Conservation (phyloP, 2,329 filamentous ascomycete species). For the Colletotrichum sp. region DNA sequence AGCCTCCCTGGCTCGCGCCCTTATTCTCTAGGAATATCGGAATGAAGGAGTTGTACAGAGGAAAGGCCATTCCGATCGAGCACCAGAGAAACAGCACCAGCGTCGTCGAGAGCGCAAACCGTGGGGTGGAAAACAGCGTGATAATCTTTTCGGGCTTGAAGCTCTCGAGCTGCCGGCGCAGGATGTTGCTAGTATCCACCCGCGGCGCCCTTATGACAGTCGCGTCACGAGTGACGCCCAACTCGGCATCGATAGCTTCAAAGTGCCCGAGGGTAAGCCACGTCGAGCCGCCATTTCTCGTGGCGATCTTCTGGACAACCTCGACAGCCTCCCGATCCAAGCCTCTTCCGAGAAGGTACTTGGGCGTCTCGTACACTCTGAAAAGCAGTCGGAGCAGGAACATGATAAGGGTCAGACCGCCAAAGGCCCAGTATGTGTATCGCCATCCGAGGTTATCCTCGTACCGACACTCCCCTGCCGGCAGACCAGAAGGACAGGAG, state of each 20-base stretch:
- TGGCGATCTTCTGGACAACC: slow-evolving; percentile 44
- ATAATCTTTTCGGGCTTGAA: slow-evolving; percentile 55
- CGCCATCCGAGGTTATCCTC: slow-evolving; percentile 48
- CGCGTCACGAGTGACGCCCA: slow-evolving; percentile 15
- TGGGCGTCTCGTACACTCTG: slow-evolving; percentile 42
- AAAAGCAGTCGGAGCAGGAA: slow-evolving; percentile 40
- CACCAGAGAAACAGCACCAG: slow-evolving; percentile 62
- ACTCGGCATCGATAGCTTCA: slow-evolving; percentile 19
- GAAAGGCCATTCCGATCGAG: slow-evolving; percentile 62
- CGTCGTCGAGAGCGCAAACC: slow-evolving; percentile 52
- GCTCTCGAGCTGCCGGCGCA: slow-evolving; percentile 57
- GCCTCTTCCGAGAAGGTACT: slow-evolving; percentile 41
- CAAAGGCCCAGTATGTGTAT: slow-evolving; percentile 43
- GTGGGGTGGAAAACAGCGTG: slow-evolving; percentile 56
- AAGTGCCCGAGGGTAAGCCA: slow-evolving; percentile 29
- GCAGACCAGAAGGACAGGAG: slow-evolving; percentile 32
- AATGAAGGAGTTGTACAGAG: slow-evolving; percentile 59
- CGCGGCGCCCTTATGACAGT: slow-evolving; percentile 25
- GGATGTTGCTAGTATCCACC: slow-evolving; percentile 5
- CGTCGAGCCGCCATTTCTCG: slow-evolving; percentile 26
- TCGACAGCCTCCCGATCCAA: slow-evolving; percentile 44
- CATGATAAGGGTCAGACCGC: slow-evolving; percentile 40
- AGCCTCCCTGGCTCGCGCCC: slow-evolving; percentile 19
- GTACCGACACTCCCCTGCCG: slow-evolving; percentile 27
- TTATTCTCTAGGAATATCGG: slow-evolving; percentile 32